Percentiles rank a stretch among this genome's conserved stretches.
Evolutionary conservation across 2,329 filamentous ascomycete genomes (phyloP).

Genomic region (Hortaea werneckii): DNA sequence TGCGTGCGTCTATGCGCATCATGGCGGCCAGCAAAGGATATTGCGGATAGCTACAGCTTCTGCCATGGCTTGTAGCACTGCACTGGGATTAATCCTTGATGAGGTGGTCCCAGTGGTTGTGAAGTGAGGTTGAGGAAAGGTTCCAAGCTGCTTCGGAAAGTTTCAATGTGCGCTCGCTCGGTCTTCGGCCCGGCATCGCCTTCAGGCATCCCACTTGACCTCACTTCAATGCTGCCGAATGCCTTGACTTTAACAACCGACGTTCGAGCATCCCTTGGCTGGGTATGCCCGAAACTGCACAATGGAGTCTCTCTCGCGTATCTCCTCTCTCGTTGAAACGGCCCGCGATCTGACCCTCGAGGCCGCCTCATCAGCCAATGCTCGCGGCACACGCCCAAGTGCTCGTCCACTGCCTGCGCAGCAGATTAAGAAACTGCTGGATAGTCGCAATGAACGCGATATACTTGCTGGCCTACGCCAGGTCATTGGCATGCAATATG

Average conservation of each 20-base stretch:
- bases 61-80: too few species aligned
- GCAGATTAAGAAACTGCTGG: constrained; percentile 88
- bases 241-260: too few species aligned
- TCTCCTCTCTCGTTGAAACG: constrained; percentile 89
- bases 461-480: constrained; percentile 83
- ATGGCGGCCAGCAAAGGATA: too few species aligned
- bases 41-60: too few species aligned
- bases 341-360: constrained; percentile 96
- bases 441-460: constrained; percentile 87
- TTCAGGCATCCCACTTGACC: not conserved
- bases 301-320: constrained; percentile 95
- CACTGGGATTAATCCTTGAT: too few species aligned
- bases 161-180: not conserved
- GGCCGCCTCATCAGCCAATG: constrained; percentile 78
- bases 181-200: not conserved
- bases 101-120: not conserved
- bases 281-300: not conserved
- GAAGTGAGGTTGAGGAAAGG: not conserved
- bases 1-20: too few species aligned
- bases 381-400: constrained; percentile 34
- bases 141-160: not conserved
- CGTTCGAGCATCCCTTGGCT: not conserved
- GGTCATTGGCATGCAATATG: constrained; percentile 93
- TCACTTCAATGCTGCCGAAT: not conserved
- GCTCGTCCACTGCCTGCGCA: constrained; percentile 60